Base-by-base conservation (phyloP, 768 basidiomycete species). In the Tubosaeta brunneosetosa region DNA sequence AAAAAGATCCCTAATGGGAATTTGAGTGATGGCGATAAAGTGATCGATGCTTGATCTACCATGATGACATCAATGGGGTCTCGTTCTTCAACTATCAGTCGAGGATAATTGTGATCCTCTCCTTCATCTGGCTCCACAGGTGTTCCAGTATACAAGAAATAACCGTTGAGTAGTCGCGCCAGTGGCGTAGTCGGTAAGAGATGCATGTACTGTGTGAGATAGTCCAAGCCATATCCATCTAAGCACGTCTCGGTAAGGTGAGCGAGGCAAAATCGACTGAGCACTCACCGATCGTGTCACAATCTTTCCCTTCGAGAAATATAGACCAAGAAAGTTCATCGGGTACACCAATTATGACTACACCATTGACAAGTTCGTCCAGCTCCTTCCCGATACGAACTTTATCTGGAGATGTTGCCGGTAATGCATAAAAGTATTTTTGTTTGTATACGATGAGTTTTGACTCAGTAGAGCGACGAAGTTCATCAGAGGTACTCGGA, bases 301-400 rank as follows among this genome's bases (percentile, higher is more conserved):
- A 77, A 64, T 98, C 86, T 50, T 73, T 80, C 55, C 82, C 78
- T 62, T 98, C 91, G 41, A 97, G 74, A 55, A 77, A 83, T 4
- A 88, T 66, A 26, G 71, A 75, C 95, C 97, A 99, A 1, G 89
- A 92, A 25, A 85, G 65, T 61, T 91, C 86, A 60, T 97, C 87
- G 0, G 83, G 80, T 9, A 94, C 79, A 14, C 77, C 74, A 17
- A 99, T 74, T 6, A 95, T 69, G 3, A 97, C 79, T 29, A 84
- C 81, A 3, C 93, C 94, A 14, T 80, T 73, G 2, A 90, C 77
- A 31, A 97, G 71, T 16, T 82, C 80, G 38, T 91, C 81, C 11
- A 97, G 74, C 58, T 91, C 84, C 9, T 66, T 62, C n/a, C 82
- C 71, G 9, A 87, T 63, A 22, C 65, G 59, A 16, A 60, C 62